Evolutionary conservation across 148 eudicot species (phyloP), one percentile per base, ranked within the genome.

Genomic region (Tetragonia tetragonoides): DNA sequence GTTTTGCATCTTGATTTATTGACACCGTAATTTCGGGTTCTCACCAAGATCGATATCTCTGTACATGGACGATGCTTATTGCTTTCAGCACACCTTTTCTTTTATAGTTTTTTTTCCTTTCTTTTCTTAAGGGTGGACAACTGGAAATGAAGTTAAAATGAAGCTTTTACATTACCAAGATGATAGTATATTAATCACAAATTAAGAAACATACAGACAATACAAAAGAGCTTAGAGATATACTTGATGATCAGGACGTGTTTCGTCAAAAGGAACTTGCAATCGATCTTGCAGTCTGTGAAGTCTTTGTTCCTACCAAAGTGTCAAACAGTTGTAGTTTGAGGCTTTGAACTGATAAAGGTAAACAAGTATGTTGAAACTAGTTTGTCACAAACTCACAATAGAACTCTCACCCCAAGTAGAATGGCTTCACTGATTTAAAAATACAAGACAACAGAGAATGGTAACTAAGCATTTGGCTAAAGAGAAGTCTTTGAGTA

Each of bases 181-280:
- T 34, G 8, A 46, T 34, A 10, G 2, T 70, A 16, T 12, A 61
- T 11, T 69, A 40, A 46, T 10, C 18, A 17, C 9, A n/a, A 46
- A 70, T 57, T 24, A 69, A 62, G 34, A 39, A 34, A 23, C 46
- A 68, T 42, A 60, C 17, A 54, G 47, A 49, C 21, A 34, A 28
- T 70, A 24, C 17, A 49, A 59, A 75, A 68, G 17, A 54, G 60
- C 47, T 71, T 38, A 14, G 44, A 66, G 23, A 74, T 63, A 47
- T 87, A 95, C 99, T 79, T 91, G 99, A 87, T 95, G 99, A 60
- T 88, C 97, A 53, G 84, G 83, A 57, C 86, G 77, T 75, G 82
- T 83, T 78, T 90, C 93, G 66, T 93, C 94, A 73, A 88, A 95
- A 62, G 97, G 87, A 74, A 90, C 73, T 3, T 86, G 79, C 21